Evolutionary conservation across 441 rosid species (phyloP), one percentile per base, ranked within the genome.

Genomic region (Brassica balearica): DNA sequence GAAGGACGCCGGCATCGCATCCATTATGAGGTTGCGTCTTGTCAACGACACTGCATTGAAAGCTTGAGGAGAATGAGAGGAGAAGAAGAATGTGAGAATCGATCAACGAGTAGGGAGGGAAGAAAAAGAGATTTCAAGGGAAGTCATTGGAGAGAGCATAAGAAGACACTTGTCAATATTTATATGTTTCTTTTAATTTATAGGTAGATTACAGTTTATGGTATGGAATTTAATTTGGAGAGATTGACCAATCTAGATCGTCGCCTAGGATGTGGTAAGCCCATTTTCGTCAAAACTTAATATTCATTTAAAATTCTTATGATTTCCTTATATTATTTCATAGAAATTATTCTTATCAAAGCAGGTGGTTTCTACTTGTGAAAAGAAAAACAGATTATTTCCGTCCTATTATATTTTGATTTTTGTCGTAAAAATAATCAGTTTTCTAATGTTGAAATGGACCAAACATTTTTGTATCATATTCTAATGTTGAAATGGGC

Each of bases 1-100:
- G 77, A 96, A 93, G n/a, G 95, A 90, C 27, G 86, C 88, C 73
- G 87, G 76, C 81, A 83, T 91, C 88, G 91, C 14, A 70, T 68
- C 75, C 84, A 76, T 76, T 85, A 38, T 70, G 73, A 41, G 12
- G n/a, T 58, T 12, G 5, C 5, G 34, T 0, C 11, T 67, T 60
- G 74, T 82, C 77, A 82, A 74, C 59, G 38, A 71, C 48, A 38
- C 84, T 71, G 66, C 82, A 82, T 58, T 75, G 84, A 74, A 71
- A 58, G 59, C 10, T 55, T 65, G 75, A 76, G 68, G 66, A 73
- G 43, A 65, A 11, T 10, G 32, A 67, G 69, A 73, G 71, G 29
- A 38, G 41, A 60, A n/a, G 27, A 27, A 69, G 63, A 53, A 53
- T 3, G 58, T 25, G 82, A 72, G 77, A 59, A 22, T 59, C 41